Conservation (phyloP, 371 early-diverging fungal species). For the Mucor mucedo region DNA sequence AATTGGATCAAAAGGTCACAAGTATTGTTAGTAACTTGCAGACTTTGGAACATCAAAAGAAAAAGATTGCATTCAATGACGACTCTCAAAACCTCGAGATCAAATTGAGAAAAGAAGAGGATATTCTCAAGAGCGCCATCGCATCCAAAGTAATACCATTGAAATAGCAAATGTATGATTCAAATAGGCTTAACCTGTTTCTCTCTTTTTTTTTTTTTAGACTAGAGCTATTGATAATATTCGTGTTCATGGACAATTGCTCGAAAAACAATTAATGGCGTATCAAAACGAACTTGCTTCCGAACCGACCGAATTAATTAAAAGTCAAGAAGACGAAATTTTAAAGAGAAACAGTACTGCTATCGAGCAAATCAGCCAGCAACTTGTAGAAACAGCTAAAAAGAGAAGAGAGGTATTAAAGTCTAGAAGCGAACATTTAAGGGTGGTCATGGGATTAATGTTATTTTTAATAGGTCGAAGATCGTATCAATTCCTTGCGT, state of each 20-base stretch:
- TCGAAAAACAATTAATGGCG: constrained; percentile 62
- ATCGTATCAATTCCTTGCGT: constrained; percentile 71
- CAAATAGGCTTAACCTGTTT: too few species aligned
- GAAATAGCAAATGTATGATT: background rate
- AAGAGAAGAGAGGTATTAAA: background rate
- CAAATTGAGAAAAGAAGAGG: constrained; percentile 61
- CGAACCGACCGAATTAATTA: constrained; percentile 57
- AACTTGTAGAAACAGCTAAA: constrained; percentile 41
- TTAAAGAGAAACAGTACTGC: constrained; percentile 54
- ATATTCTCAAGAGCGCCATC: constrained; percentile 51
- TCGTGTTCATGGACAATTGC: constrained; percentile 36
- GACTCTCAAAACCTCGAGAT: constrained; percentile 59
- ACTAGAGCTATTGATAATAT: constrained; percentile 45
- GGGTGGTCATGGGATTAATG: background rate
- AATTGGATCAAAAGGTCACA: constrained; percentile 78
- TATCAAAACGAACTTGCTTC: constrained; percentile 64
- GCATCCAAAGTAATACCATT: background rate
- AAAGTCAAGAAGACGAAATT: constrained; percentile 58
- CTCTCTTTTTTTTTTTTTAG: constrained; percentile 17
- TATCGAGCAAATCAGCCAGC: constrained; percentile 61
- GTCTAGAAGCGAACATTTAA: background rate
- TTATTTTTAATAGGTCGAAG: constrained; percentile 56
- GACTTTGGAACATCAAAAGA: constrained; percentile 51
- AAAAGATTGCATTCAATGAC: constrained; percentile 52
- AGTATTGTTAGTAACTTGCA: constrained; percentile 56